phyloP scores from a whole-genome alignment of 352 stramenopile species.

The Phytophthora crassamura region DNA sequence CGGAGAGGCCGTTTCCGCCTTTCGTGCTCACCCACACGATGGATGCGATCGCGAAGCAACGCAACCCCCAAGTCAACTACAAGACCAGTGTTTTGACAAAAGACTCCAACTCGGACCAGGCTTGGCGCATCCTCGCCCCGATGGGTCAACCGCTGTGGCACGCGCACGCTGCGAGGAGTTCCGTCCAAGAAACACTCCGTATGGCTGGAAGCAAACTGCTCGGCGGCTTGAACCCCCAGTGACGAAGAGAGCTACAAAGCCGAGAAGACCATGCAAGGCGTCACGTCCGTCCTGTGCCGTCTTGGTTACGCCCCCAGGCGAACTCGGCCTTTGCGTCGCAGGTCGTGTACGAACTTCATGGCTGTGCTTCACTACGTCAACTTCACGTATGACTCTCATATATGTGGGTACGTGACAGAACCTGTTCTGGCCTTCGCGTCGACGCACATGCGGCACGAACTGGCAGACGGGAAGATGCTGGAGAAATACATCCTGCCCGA shows the following conservation, averaged over 20 bases:
- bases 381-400: constrained; percentile 16
- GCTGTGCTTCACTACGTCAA: constrained; percentile 19
- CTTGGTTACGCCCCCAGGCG: constrained; percentile 30
- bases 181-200: too few species aligned
- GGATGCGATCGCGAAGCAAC: too few species aligned
- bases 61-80: too few species aligned
- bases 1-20: too few species aligned
- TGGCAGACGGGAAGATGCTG: background rate
- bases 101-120: too few species aligned
- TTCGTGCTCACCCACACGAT: too few species aligned
- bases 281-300: constrained; percentile 33
- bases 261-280: constrained; percentile 23
- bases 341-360: constrained; percentile 39
- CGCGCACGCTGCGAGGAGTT: too few species aligned
- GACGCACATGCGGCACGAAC: constrained; percentile 30
- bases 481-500: constrained; percentile 5
- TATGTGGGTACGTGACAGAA: constrained; percentile 34
- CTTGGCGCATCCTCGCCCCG: too few species aligned
- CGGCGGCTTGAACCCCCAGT: too few species aligned
- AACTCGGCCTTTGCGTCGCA: constrained; percentile 22
- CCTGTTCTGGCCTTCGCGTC: constrained; percentile 40
- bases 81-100: too few species aligned
- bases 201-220: too few species aligned
- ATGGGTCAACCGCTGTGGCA: too few species aligned
- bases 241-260: constrained; percentile 4